Conservation (phyloP, 352 stramenopile genomes). For the Aphanomyces stellatus region DNA sequence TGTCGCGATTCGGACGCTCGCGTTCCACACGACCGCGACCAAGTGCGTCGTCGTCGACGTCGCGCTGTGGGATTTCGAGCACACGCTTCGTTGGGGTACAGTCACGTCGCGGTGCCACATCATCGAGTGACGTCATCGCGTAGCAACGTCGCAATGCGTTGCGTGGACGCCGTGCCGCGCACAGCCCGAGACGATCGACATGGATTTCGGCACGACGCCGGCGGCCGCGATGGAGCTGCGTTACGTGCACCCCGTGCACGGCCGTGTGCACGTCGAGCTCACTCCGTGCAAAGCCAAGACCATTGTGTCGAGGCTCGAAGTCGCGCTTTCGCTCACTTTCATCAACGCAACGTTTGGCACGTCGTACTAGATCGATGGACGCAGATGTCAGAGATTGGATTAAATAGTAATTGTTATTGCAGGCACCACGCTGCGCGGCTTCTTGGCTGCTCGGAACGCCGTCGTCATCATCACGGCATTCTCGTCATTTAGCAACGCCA, state of each 20-base stretch:
- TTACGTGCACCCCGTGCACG: not conserved
- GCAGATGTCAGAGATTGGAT: too few species aligned
- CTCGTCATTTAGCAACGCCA: too few species aligned
- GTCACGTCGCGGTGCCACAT: not conserved
- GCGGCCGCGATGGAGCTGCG: not conserved
- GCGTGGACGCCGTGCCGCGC: not conserved
- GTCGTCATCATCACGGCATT: too few species aligned
- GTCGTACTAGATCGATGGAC: too few species aligned
- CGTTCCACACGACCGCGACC: conserved; percentile 5
- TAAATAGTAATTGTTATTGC: too few species aligned
- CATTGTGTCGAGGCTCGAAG: not conserved
- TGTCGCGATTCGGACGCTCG: conserved; percentile 1
- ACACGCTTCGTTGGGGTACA: not conserved
- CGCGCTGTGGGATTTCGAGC: conserved; percentile 16
- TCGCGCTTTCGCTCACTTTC: not conserved
- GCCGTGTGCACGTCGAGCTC: not conserved
- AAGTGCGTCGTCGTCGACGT: conserved; percentile 6
- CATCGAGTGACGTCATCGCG: not conserved
- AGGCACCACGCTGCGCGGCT: too few species aligned
- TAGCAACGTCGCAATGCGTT: conserved; percentile 14
- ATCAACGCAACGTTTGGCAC: conserved; percentile 6
- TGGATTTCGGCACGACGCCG: conserved; percentile 2
- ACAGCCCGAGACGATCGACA: not conserved
- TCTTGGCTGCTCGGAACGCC: too few species aligned
- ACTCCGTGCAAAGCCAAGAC: not conserved